Conservation (phyloP, 2,329 filamentous ascomycete species). For the Colletotrichum sp. region DNA sequence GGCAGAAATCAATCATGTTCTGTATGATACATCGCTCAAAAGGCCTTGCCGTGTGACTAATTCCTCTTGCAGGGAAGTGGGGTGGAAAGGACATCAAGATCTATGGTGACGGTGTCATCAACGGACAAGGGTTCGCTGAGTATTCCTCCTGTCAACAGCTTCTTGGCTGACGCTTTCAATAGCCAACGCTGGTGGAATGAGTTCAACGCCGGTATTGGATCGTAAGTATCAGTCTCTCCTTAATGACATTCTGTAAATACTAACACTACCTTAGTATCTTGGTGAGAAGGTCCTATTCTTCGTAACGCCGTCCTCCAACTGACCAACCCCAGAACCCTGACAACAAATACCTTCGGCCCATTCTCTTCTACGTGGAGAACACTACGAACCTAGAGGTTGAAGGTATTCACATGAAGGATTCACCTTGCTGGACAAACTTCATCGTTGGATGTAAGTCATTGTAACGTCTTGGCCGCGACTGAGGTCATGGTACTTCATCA, state of each 20-base stretch:
- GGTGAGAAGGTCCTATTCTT: not conserved
- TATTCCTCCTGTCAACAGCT: not conserved
- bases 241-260: accelerated
- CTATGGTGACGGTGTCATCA: slow-evolving; percentile 61
- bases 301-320: not conserved
- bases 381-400: slow-evolving; percentile 62
- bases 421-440: slow-evolving; percentile 70
- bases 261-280: not conserved
- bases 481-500: no score
- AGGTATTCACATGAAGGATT: slow-evolving; percentile 65
- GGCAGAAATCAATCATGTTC: slow-evolving; percentile 61
- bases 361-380: slow-evolving; percentile 67
- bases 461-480: not conserved
- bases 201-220: slow-evolving; percentile 34
- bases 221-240: slow-evolving; percentile 2
- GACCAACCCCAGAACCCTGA: slow-evolving; percentile 43
- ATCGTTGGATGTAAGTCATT: slow-evolving; percentile 51
- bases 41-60: not conserved
- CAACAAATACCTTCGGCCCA: slow-evolving; percentile 63
- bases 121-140: slow-evolving; percentile 50
- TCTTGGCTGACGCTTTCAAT: not conserved
- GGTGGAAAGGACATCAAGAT: slow-evolving; percentile 67
- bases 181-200: slow-evolving; percentile 48
- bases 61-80: slow-evolving; percentile 56
- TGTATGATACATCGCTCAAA: not conserved